A percentile compares a stretch with the other conserved stretches of the same genome.
Conservation (phyloP, 148 eudicot genomes). For the Salicornia ramosissima region DNA sequence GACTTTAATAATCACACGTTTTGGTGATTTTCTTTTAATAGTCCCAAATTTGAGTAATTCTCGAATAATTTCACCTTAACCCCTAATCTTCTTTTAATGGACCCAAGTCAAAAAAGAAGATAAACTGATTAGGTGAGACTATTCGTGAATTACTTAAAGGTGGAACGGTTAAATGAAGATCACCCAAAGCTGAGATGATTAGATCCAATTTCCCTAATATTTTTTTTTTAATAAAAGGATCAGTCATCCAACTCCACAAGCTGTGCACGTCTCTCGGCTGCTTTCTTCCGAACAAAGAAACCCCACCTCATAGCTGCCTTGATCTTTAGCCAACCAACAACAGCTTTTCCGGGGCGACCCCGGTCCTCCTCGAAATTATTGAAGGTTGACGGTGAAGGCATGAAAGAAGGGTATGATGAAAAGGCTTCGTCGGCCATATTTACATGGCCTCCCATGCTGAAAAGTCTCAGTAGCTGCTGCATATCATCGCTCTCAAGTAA, state of each 20-base stretch:
- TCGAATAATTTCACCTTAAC: no score
- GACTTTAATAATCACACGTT: no score
- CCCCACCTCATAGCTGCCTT: conserved; percentile 99
- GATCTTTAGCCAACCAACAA: conserved; percentile 89
- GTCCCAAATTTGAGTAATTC: no score
- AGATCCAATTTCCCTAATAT: no score
- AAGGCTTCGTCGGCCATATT: conserved; percentile 52
- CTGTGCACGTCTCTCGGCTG: conserved; percentile 87
- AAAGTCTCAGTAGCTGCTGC: conserved; percentile 81
- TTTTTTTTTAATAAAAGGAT: not conserved
- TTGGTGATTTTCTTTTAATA: no score
- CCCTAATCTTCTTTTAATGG: no score
- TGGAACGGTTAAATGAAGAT: no score
- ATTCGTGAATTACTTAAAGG: no score
- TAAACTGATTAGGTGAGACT: no score
- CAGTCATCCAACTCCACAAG: conserved; percentile 67
- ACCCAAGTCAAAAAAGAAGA: no score
- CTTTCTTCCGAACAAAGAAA: conserved; percentile 81
- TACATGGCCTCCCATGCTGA: conserved; percentile 65
- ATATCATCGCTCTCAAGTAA: conserved; percentile 90
- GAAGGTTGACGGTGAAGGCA: conserved; percentile 53
- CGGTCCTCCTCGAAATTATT: conserved; percentile 53
- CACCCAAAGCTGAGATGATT: no score
- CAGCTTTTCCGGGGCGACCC: conserved; percentile 67
- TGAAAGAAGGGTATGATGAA: conserved; percentile 36